phyloP scores from a whole-genome alignment of 495 filamentous ascomycete species.

The Emericellopsis terricola region DNA sequence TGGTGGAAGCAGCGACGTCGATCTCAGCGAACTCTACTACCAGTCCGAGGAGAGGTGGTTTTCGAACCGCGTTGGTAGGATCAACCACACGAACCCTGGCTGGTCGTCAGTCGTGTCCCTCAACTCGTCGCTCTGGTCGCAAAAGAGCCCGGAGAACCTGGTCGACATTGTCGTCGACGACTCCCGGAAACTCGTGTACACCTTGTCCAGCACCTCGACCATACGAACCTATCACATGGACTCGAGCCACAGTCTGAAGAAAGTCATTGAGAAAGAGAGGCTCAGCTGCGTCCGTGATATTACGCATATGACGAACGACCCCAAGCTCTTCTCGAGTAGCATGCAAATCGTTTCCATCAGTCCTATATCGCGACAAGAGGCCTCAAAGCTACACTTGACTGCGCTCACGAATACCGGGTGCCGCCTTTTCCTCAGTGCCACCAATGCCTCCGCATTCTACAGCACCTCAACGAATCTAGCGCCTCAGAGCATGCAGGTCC shows the following conservation, averaged over 20 bases:
- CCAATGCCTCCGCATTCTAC: conserved; percentile 50
- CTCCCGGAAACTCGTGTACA: conserved; percentile 71
- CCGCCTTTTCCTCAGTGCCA: conserved; percentile 81
- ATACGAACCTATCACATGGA: conserved; percentile 76
- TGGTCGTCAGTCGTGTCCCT: conserved; percentile 50
- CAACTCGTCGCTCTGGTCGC: conserved; percentile 18
- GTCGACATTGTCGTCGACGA: conserved; percentile 74
- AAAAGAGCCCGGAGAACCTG: conserved; percentile 35
- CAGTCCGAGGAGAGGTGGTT: conserved; percentile 98
- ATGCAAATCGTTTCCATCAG: conserved; percentile 67
- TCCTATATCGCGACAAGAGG: conserved; percentile 64
- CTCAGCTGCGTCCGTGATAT: conserved; percentile 41
- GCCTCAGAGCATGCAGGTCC: conserved; percentile 91
- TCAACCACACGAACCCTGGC: conserved; percentile 72
- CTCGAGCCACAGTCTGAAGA: conserved; percentile 25
- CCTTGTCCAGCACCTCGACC: conserved; percentile 66
- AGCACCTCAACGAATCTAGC: conserved; percentile 38
- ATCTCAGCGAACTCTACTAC: conserved; percentile 86
- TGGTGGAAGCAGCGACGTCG: conserved; percentile 55
- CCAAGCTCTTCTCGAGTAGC: conserved; percentile 44
- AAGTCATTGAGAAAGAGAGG: conserved; percentile 37
- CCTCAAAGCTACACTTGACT: conserved; percentile 71
- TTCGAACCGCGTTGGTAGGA: conserved; percentile 54
- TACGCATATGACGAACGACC: conserved; percentile 57
- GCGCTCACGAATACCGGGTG: conserved; percentile 81